A percentile compares a stretch with the other conserved stretches of the same genome.
phyloP scores from a whole-genome alignment of 1,284 basidiomycete genomes.

The Volvariella volvacea region DNA sequence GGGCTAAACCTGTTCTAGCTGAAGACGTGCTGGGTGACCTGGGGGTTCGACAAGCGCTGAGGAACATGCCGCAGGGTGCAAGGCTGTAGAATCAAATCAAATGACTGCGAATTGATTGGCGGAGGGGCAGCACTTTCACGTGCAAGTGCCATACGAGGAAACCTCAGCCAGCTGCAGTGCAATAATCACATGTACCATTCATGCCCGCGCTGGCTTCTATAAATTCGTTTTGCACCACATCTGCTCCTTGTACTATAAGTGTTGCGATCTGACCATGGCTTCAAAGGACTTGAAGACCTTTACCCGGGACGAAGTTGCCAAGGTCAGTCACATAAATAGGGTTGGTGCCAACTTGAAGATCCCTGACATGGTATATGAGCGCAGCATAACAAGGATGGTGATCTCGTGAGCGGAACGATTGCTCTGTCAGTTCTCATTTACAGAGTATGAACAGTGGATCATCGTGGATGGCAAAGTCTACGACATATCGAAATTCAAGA shows the following conservation, averaged over 20 bases:
- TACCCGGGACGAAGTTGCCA: conserved; percentile 47
- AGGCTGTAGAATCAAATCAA: conserved; percentile 1
- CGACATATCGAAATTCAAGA: conserved; percentile 71
- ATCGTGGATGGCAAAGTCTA: conserved; percentile 82
- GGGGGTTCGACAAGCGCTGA: conserved; percentile 47
- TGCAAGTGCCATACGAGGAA: too few relatives aligned
- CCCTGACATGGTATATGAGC: conserved; percentile 29
- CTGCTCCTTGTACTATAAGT: too few relatives aligned
- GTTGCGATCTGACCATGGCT: conserved; percentile 22
- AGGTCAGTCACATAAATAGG: conserved; percentile 33
- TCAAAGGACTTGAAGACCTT: conserved; percentile 38
- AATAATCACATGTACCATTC: conserved; percentile 10
- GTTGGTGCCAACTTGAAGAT: background rate
- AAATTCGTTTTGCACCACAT: too few relatives aligned
- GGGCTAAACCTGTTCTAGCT: conserved; percentile 18
- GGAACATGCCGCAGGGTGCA: conserved; percentile 38
- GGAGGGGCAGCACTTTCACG: too few relatives aligned
- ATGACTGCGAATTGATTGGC: too few relatives aligned
- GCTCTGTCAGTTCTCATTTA: conserved; percentile 10
- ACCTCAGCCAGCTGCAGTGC: too few relatives aligned
- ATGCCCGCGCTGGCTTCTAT: too few relatives aligned
- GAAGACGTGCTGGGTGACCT: conserved; percentile 47
- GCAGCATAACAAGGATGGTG: conserved; percentile 60
- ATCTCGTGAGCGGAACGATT: conserved; percentile 33
- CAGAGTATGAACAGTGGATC: conserved; percentile 54